Evolutionary conservation across 2,329 filamentous ascomycete species (phyloP).

Genomic region (Rhexocercosporidium sp.): DNA sequence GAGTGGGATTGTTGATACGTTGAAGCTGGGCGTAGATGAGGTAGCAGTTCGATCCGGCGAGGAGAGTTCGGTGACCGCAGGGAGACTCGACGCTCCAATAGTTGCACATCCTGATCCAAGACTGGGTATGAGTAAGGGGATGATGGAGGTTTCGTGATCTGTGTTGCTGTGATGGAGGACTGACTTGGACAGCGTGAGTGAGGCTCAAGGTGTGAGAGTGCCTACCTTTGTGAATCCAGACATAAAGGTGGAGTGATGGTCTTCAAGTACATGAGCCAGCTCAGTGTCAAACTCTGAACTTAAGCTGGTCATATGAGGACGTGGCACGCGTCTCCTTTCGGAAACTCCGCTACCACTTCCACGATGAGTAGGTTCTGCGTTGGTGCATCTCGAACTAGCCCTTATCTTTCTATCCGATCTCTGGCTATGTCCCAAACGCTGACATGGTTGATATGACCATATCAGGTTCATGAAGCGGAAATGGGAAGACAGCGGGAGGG

Average conservation of each 20-base stretch:
- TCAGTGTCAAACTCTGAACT: neutral
- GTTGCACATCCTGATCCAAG: conserved; percentile 37
- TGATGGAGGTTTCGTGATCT: neutral
- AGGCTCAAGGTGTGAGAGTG: neutral
- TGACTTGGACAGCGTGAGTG: neutral
- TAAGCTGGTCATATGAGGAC: conserved; percentile 8
- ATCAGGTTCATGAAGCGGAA: neutral
- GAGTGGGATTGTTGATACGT: conserved; percentile 39
- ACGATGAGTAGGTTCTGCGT: conserved; percentile 18
- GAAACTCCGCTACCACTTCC: neutral
- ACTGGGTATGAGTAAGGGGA: neutral
- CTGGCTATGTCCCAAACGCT: conserved; percentile 15
- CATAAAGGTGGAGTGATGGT: neutral
- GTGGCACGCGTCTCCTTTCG: conserved; percentile 5
- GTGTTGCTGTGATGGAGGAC: neutral
- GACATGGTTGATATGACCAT: neutral
- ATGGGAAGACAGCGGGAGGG: neutral
- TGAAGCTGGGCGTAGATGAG: conserved; percentile 40
- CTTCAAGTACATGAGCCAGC: conserved; percentile 4
- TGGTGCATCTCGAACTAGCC: conserved; percentile 7
- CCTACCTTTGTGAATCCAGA: neutral
- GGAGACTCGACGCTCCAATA: conserved; percentile 36
- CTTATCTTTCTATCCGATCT: conserved; percentile 14
- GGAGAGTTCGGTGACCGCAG: conserved; percentile 39
- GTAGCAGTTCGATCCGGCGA: conserved; percentile 39